Conservation (phyloP, 768 basidiomycete genomes). For the Suillus decipiens region DNA sequence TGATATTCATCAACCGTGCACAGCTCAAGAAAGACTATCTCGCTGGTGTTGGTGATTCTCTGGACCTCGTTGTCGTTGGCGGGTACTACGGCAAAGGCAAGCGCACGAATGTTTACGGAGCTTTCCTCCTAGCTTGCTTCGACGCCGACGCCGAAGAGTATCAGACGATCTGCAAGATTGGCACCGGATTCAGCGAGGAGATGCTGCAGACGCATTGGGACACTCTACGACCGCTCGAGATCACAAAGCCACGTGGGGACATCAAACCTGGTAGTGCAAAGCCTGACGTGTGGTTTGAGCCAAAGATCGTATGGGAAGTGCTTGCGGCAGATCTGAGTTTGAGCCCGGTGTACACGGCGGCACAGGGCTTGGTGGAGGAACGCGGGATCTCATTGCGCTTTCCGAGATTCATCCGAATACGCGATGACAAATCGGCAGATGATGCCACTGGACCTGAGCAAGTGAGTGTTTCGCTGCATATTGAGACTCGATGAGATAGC, state of each 20-base stretch:
- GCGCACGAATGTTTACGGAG: slow-evolving; percentile 95
- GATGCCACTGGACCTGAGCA: slow-evolving; percentile 94
- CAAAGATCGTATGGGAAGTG: slow-evolving; percentile 97
- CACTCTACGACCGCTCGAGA: slow-evolving; percentile 78
- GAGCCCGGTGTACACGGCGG: slow-evolving; percentile 96
- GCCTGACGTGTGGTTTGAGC: slow-evolving; percentile 98
- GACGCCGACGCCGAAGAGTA: slow-evolving; percentile 92
- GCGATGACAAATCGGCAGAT: slow-evolving; percentile 92
- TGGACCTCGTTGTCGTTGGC: slow-evolving; percentile 97
- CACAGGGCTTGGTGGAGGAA: slow-evolving; percentile 85
- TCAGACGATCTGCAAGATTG: slow-evolving; percentile 99
- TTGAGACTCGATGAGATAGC: neutral
- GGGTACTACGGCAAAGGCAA: slow-evolving; percentile 98
- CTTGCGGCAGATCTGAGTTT: slow-evolving; percentile 95
- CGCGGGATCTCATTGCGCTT: slow-evolving; percentile 95
- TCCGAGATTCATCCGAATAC: slow-evolving; percentile 88
- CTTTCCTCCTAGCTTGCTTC: slow-evolving; percentile 96
- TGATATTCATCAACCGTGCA: neutral
- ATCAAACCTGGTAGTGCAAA: slow-evolving; percentile 91
- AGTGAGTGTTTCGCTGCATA: slow-evolving; percentile 43
- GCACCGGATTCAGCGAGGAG: slow-evolving; percentile 97
- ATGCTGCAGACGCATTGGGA: slow-evolving; percentile 78
- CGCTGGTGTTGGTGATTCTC: slow-evolving; percentile 93
- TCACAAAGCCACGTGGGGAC: slow-evolving; percentile 70
- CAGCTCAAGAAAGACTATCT: slow-evolving; percentile 99